Base-by-base conservation (phyloP, 2,329 filamentous ascomycete genomes). In the Dactylellina leptospora region DNA sequence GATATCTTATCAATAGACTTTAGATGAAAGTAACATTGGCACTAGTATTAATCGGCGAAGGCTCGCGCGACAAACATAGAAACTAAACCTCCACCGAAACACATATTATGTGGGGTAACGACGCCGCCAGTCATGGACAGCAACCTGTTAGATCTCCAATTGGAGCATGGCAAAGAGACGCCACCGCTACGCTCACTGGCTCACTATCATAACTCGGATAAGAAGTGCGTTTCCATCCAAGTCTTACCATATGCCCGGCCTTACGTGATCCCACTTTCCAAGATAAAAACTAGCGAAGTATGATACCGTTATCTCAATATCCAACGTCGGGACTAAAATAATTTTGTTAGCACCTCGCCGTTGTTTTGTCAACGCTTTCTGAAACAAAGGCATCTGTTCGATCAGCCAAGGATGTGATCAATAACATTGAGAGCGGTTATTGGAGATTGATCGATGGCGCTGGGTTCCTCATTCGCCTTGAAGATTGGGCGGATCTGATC, bases 381-480 rank as follows among this genome's bases (percentile, higher is more conserved):
- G 66, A 71, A 18, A 25, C 54, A 25, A 30, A 48, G 45, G 16
- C 16, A 4, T 1, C 8, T 11, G 23, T 25, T 11, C 27, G 18
- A 16, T 25, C 22, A 16, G 30, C 22, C 1, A 22, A 16, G 5
- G 36, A 22, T 1, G 47, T 59, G 2, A 20, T 16, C 22, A 16
- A 30, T 9, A 58, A 45, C 13, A 10, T 71, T 11, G 33, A 47
- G n/a, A n/a, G 4, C 23, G 66, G 66, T 8, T 3, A 5, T 3
- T 71, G 66, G 66, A 56, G 66, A 16, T 28, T 71, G 5, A 23
- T 71, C 5, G 66, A 71, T 28, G 58, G 63, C 28, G 58, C 44
- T 5, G 66, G 58, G 2, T 30, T 63, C 3, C 33, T 59, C 6
- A 48, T 71, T 23, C 53, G 66, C 6, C 25, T 71, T 33, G 44